These are phyloP conservation scores for Podospora fimiseda DNA, from an alignment of 495 filamentous ascomycete species.

Conservation along the genomic window DNA sequence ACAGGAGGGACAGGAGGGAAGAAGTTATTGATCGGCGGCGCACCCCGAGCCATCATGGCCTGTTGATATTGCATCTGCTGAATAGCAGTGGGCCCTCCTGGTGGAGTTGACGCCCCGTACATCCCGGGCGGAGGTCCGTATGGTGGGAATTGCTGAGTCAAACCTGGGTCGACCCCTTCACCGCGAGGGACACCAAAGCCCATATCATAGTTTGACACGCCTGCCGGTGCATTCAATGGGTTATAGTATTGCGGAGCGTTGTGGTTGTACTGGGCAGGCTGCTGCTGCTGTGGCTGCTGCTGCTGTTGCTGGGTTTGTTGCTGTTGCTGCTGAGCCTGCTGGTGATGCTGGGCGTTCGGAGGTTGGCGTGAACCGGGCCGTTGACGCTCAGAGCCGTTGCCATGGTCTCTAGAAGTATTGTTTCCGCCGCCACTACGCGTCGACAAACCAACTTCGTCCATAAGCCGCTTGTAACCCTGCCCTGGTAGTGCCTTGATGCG, in stretches of 20 bases:
- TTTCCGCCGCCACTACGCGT: constrained; percentile 40
- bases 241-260: constrained; percentile 37
- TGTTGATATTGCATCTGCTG: constrained; percentile 57
- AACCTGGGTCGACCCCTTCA: constrained; percentile 50
- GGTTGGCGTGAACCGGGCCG: constrained; percentile 51
- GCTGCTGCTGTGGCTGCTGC: constrained; percentile 22
- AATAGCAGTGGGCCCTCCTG: constrained; percentile 43
- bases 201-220: constrained; percentile 37
- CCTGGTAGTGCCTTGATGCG: constrained; percentile 87
- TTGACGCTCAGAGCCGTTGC: constrained; percentile 43
- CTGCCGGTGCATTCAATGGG: constrained; percentile 29
- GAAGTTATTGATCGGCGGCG: constrained; percentile 46
- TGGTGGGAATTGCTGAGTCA: constrained; percentile 45
- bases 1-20: constrained; percentile 40
- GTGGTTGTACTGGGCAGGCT: constrained; percentile 25
- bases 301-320: constrained; percentile 20
- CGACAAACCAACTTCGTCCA: constrained; percentile 92
- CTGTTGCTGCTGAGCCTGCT: constrained; percentile 19
- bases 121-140: constrained; percentile 46
- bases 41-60: constrained; percentile 45
- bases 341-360: constrained; percentile 31
- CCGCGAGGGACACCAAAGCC: constrained; percentile 48
- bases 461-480: constrained; percentile 95
- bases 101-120: constrained; percentile 43
- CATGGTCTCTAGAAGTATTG: constrained; percentile 37